A percentile compares a stretch with the other conserved stretches of the same genome.
Conservation (phyloP, 2,329 filamentous ascomycete genomes). For the Arthroderma uncinatum region DNA sequence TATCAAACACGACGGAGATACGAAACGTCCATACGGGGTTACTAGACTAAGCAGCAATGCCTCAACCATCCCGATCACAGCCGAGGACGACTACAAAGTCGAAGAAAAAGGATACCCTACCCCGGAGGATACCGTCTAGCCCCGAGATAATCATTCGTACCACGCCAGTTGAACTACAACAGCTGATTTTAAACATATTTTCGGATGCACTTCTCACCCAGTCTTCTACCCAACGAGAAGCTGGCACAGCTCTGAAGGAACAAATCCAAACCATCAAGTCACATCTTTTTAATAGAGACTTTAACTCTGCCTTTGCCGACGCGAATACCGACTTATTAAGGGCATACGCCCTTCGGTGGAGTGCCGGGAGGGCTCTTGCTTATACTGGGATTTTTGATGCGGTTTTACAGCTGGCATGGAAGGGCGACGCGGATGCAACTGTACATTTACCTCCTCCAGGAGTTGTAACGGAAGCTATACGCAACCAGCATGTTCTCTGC, state of each 20-base stretch:
- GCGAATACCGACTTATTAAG: conserved; percentile 57
- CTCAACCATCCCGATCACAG: background rate
- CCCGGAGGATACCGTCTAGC: background rate
- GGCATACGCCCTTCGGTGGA: conserved; percentile 85
- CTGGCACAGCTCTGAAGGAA: conserved; percentile 38
- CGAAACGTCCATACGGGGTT: background rate
- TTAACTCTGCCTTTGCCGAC: conserved; percentile 59
- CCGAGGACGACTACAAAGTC: background rate
- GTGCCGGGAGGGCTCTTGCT: conserved; percentile 69
- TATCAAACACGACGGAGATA: background rate
- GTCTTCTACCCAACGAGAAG: conserved; percentile 15
- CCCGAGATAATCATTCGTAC: background rate
- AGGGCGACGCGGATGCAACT: conserved; percentile 9
- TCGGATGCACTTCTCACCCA: conserved; percentile 50
- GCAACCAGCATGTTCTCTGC: conserved; percentile 37
- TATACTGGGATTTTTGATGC: conserved; percentile 54
- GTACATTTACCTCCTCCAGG: background rate
- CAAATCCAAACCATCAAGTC: conserved; percentile 73
- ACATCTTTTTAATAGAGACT: conserved; percentile 77
- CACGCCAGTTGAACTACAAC: conserved; percentile 48
- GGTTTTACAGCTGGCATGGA: background rate
- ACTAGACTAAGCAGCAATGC: background rate
- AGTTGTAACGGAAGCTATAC: background rate
- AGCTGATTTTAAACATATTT: conserved; percentile 64
- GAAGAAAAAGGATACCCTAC: background rate